Conservation (phyloP, 495 filamentous ascomycete species). For the Symbiotaphrina buchneri region DNA sequence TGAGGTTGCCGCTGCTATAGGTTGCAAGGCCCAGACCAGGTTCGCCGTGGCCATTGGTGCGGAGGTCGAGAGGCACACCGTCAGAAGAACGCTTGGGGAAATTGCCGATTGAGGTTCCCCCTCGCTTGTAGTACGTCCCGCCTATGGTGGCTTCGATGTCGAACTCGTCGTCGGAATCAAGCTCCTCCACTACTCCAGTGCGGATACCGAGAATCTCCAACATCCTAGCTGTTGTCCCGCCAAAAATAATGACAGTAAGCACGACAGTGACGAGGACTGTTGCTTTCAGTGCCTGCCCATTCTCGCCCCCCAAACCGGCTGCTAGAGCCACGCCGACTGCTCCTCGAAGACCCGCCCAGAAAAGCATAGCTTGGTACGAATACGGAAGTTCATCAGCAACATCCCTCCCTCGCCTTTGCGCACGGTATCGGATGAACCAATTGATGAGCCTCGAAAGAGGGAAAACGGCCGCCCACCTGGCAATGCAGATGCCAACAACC, state of each 20-base stretch:
- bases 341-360: slow-evolving; percentile 91
- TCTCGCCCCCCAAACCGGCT: slow-evolving; percentile 61
- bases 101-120: slow-evolving; percentile 42
- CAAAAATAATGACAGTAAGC: slow-evolving; percentile 94
- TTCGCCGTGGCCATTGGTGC: slow-evolving; percentile 12
- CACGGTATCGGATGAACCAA: slow-evolving; percentile 81
- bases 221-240: slow-evolving; percentile 96
- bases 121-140: slow-evolving; percentile 56
- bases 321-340: slow-evolving; percentile 92
- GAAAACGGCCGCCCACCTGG: slow-evolving; percentile 84
- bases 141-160: slow-evolving; percentile 74
- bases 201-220: slow-evolving; percentile 84
- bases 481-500: slow-evolving; percentile 72
- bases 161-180: slow-evolving; percentile 95
- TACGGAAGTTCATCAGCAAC: slow-evolving; percentile 78
- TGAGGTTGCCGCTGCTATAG: slow-evolving; percentile 29
- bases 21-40: slow-evolving; percentile 12
- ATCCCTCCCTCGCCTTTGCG: slow-evolving; percentile 52
- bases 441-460: slow-evolving; percentile 80
- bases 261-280: slow-evolving; percentile 95
- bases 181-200: slow-evolving; percentile 88
- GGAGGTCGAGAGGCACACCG: slow-evolving; percentile 18
- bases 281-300: slow-evolving; percentile 57
- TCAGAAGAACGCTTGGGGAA: slow-evolving; percentile 39
- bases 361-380: slow-evolving; percentile 90